Conservation (phyloP, 371 early-diverging fungal genomes). For the Umbelopsis sp. region DNA sequence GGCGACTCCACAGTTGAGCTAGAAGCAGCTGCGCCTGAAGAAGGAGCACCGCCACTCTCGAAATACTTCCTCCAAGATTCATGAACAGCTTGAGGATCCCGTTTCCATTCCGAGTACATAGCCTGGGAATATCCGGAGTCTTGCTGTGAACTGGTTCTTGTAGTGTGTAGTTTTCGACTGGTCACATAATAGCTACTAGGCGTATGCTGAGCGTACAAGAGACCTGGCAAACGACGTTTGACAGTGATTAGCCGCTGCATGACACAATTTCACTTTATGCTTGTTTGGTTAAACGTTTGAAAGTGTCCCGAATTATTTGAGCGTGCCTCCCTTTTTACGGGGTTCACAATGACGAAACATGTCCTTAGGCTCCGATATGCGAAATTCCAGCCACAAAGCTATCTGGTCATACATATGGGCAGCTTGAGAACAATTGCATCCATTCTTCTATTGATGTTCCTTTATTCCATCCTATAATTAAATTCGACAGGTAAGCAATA, state of each 20-base stretch:
- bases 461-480: background rate
- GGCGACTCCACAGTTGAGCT: conserved; percentile 79
- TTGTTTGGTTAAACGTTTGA: background rate
- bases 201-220: background rate
- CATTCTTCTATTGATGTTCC: too few relatives aligned
- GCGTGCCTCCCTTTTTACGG: background rate
- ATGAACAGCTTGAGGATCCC: conserved; percentile 94
- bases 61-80: conserved; percentile 97
- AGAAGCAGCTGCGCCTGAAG: conserved; percentile 66
- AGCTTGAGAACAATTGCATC: too few relatives aligned
- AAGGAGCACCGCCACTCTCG: conserved; percentile 74
- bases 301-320: too few relatives aligned
- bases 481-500: too few relatives aligned
- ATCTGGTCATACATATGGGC: too few relatives aligned
- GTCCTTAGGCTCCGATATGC: background rate
- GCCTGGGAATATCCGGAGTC: conserved; percentile 92
- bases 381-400: background rate
- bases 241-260: conserved; percentile 7
- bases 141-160: conserved; percentile 51
- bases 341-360: conserved; percentile 8
- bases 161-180: background rate
- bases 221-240: background rate
- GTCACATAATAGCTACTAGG: conserved; percentile 5
- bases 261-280: background rate
- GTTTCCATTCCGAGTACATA: conserved; percentile 93